Base-by-base conservation (phyloP, 768 basidiomycete genomes). In the Suillus spraguei region DNA sequence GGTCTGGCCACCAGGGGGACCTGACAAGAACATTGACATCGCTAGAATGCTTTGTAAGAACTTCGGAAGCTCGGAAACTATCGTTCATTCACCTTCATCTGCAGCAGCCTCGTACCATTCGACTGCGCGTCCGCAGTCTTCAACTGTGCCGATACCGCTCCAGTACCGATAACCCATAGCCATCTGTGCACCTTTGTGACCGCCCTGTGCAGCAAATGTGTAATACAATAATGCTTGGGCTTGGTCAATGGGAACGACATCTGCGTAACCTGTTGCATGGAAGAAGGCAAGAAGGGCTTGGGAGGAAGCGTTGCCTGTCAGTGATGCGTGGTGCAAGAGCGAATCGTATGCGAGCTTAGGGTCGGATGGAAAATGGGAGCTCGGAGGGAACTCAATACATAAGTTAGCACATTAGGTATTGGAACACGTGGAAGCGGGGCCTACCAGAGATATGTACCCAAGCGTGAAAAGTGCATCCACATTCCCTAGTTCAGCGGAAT, bases 121-220 rank as follows among this genome's bases (percentile, higher is more conserved):
- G 60, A 94, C 78, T 16, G 97, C 93, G 13, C 85, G 80, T 69
- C 88, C 82, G 75, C 97, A 99, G 68, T 89, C 88, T 73, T 98
- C 95, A 60, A 87, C 79, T 1, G 94, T 90, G 13, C 96, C 93
- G 63, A 99, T 97, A 1, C 97, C 97, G 44, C 92, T 89, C 96
- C 95, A 99, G 71, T 96, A 89, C 33, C 95, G 86, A 75, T 97
- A 99, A 0, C 89, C 97, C 38, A 99, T 81, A 2, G 94, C 87
- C 93, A 97, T 95, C 73, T 95, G 89, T 0, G 97, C 92, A 6
- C 91, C 90, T 68, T 88, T 87, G 76, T 95, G 85, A 0, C 91
- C 93, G 2, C 91, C 90, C 59, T 95, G 88, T 1, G 94, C 95
- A 4, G 96, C 89, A 69, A 99, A 99, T 0, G 96, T 97, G 73